Conservation (phyloP, 108 stramenopile genomes). For the Skeletonema tropicum region DNA sequence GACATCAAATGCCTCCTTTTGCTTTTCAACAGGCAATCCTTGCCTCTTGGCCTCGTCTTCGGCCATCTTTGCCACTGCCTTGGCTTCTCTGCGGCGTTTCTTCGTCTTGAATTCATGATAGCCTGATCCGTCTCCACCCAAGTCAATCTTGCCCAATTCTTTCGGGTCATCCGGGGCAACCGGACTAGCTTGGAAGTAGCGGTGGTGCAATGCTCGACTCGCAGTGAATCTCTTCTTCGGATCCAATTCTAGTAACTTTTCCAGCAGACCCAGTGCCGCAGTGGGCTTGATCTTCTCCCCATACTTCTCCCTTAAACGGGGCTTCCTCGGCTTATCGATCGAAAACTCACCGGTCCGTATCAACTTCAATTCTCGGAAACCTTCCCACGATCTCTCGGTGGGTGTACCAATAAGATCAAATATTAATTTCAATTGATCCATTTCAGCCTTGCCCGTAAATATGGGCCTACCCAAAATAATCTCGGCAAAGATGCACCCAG, state of each 20-base stretch:
- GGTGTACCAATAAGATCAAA: slow-evolving; percentile 87
- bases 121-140: slow-evolving; percentile 60
- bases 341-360: slow-evolving; percentile 66
- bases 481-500: slow-evolving; percentile 96
- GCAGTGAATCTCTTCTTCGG: slow-evolving; percentile 77
- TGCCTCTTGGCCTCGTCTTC: slow-evolving; percentile 55
- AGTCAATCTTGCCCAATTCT: slow-evolving; percentile 59
- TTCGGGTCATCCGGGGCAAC: slow-evolving; percentile 69
- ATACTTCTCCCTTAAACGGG: slow-evolving; percentile 71
- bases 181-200: slow-evolving; percentile 74
- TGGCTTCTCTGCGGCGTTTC: slow-evolving; percentile 82
- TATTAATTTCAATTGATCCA: slow-evolving; percentile 89
- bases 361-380: slow-evolving; percentile 62
- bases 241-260: slow-evolving; percentile 82
- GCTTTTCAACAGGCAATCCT: slow-evolving; percentile 61
- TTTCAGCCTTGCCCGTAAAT: slow-evolving; percentile 92
- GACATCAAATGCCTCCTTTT: slow-evolving; percentile 73
- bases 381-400: slow-evolving; percentile 67
- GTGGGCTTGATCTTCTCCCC: slow-evolving; percentile 55
- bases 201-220: slow-evolving; percentile 55
- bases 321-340: slow-evolving; percentile 47
- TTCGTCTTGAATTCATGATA: slow-evolving; percentile 92
- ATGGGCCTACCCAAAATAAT: slow-evolving; percentile 90
- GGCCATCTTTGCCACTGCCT: slow-evolving; percentile 67
- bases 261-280: slow-evolving; percentile 68